Evolutionary conservation across 78 protist species (phyloP).

Genomic region (Carpediemonas membranifera): DNA sequence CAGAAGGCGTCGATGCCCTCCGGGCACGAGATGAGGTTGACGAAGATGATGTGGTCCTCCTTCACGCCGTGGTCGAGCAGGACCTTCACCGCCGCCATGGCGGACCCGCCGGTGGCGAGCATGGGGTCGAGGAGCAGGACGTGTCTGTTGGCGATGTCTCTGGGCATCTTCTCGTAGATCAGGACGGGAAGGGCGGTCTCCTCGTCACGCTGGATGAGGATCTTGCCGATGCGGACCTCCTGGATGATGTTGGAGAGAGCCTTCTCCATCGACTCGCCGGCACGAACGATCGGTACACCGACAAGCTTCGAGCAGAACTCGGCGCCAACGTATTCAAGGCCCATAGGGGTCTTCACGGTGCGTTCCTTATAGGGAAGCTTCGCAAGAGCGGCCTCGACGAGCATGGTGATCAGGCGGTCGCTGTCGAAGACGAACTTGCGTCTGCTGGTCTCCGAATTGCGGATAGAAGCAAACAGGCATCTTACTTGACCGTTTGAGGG

Average conservation of each 20-base stretch:
- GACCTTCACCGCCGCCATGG: slow-evolving; percentile 18
- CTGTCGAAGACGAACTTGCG: slow-evolving; percentile 42
- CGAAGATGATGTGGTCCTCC: slow-evolving; percentile 43
- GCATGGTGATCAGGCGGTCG: slow-evolving; percentile 54
- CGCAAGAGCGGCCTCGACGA: slow-evolving; percentile 58
- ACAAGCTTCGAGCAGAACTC: slow-evolving; percentile 24
- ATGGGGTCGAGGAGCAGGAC: slow-evolving; percentile 21
- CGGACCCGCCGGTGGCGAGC: slow-evolving; percentile 20
- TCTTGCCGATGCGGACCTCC: slow-evolving; percentile 65
- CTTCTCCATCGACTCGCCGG: slow-evolving; percentile 73
- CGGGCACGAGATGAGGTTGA: slow-evolving; percentile 40
- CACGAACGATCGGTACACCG: slow-evolving; percentile 62
- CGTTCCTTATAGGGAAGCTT: slow-evolving; percentile 42
- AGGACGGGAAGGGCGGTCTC: background rate
- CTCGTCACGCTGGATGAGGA: slow-evolving; percentile 50
- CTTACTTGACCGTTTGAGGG: too few relatives aligned
- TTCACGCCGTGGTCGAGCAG: slow-evolving; percentile 31
- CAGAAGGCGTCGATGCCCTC: slow-evolving; percentile 34
- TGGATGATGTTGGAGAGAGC: slow-evolving; percentile 56
- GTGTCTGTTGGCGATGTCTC: background rate
- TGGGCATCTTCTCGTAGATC: slow-evolving; percentile 13
- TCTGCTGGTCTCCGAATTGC: slow-evolving; percentile 25
- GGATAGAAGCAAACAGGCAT: too few relatives aligned
- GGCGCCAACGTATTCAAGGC: slow-evolving; percentile 1
- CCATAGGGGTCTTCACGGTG: slow-evolving; percentile 55